A percentile compares a stretch with the other conserved stretches of the same genome.
These are phyloP conservation scores for Penicillium italicum DNA, from an alignment of 2,329 filamentous ascomycete species.

Conservation along the genomic window DNA sequence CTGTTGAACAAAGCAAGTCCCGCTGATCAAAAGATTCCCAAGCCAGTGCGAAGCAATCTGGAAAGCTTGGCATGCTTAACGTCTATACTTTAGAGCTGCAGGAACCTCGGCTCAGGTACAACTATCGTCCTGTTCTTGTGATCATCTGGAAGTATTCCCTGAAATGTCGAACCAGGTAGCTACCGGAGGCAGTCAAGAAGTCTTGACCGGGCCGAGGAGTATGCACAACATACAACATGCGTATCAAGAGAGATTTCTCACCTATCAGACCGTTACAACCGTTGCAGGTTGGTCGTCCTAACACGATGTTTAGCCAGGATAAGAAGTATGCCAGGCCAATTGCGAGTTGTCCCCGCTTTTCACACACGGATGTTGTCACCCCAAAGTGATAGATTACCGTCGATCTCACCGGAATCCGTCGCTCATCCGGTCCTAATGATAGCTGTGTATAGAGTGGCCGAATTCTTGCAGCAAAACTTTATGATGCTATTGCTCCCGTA, in stretches of 20 bases:
- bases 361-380: not conserved
- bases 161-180: not conserved
- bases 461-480: not conserved
- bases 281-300: not conserved
- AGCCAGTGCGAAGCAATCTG: not conserved
- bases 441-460: not conserved
- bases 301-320: slow-evolving; percentile 1
- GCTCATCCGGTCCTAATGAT: not conserved
- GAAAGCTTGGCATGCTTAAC: not conserved
- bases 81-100: not conserved
- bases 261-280: not conserved
- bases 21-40: not conserved
- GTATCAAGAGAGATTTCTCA: not conserved
- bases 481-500: not conserved
- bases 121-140: not conserved
- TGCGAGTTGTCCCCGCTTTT: not conserved
- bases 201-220: too few relatives aligned
- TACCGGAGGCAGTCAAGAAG: not conserved
- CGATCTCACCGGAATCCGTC: slow-evolving; percentile 9
- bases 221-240: not conserved
- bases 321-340: not conserved
- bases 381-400: not conserved
- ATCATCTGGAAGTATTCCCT: not conserved
- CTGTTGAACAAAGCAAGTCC: too few relatives aligned
- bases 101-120: not conserved